Evolutionary conservation across 2,329 filamentous ascomycete genomes (phyloP), one percentile per base, ranked within the genome.

Genomic region (Phyllosticta citrichinensis): DNA sequence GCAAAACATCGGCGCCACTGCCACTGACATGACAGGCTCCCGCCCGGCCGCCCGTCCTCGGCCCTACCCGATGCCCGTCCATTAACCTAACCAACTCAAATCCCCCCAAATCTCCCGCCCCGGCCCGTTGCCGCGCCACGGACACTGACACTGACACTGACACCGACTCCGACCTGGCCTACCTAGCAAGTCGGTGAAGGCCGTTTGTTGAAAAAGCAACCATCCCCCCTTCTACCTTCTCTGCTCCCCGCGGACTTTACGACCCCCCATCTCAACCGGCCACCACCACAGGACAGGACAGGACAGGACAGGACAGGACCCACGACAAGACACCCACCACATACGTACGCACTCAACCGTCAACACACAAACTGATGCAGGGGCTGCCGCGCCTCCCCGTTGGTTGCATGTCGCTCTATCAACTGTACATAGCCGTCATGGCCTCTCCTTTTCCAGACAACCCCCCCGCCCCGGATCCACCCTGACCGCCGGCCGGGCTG

Each of bases 401-500:
- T 30, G 27, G 27, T 47, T n/a, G 40, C 53, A 33, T 47, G 56
- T 40, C 52, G 52, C 47, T 35, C 52, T 56, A 54, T 52, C 25
- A 56, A 40, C 55, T 47, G 40, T 53, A 22, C 20, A 50, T 22
- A 50, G 19, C 19, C 52, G 57, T n/a, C 57, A 17, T 20, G 35
- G 50, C 56, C 56, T 19, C 35, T 40, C 27, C 22, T 53, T 14
- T 20, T 25, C 17, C 57, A 22, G 22, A 22, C 22, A 22, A 3
- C 54, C 57, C 50, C 52, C 35, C 54, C 22, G 19, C 51, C 27
- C 51, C 53, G 52, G 52, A 22, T 51, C 57, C 52, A 50, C 20
- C 56, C 56, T 52, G 50, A 57, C 59, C 59, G 59, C 27, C 25
- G 53, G 56, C 59, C 59, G 55, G 59, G 59, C 59, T 61, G 30